These are phyloP conservation scores for Melampsora larici-populina DNA, from an alignment of 1,284 basidiomycete genomes.

Conservation along the genomic window DNA sequence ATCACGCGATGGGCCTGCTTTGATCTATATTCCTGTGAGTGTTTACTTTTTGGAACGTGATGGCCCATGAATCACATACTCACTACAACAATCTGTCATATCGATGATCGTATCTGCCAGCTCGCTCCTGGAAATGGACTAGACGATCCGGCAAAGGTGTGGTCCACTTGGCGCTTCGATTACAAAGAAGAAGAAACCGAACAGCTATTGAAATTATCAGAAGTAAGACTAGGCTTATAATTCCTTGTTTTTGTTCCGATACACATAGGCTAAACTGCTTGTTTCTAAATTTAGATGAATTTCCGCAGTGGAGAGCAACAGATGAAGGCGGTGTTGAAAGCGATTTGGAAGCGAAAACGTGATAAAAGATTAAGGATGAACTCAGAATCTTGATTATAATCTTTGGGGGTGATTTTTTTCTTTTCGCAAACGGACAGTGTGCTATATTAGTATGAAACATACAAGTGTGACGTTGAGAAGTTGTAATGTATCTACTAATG, in stretches of 20 bases:
- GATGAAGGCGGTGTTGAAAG: background rate
- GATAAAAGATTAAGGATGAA: background rate
- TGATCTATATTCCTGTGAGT: constrained; percentile 55
- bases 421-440: too few species aligned
- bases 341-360: constrained; percentile 4
- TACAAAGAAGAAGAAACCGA: constrained; percentile 55
- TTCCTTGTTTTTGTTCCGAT: constrained; percentile 4
- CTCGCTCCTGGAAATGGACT: constrained; percentile 53
- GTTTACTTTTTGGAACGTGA: background rate
- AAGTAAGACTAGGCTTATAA: constrained; percentile 47
- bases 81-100: too few species aligned
- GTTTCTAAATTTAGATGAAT: background rate
- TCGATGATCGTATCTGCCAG: background rate
- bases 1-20: constrained; percentile 55
- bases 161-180: constrained; percentile 56
- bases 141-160: constrained; percentile 55
- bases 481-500: too few species aligned
- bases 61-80: background rate
- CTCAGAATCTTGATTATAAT: background rate
- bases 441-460: too few species aligned
- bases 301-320: background rate
- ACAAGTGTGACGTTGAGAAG: too few species aligned
- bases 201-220: constrained; percentile 54
- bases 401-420: too few species aligned
- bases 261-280: background rate